Evolutionary conservation across 768 basidiomycete genomes (phyloP), one percentile per base, ranked within the genome.

Genomic region (Lactifluus piperatus): DNA sequence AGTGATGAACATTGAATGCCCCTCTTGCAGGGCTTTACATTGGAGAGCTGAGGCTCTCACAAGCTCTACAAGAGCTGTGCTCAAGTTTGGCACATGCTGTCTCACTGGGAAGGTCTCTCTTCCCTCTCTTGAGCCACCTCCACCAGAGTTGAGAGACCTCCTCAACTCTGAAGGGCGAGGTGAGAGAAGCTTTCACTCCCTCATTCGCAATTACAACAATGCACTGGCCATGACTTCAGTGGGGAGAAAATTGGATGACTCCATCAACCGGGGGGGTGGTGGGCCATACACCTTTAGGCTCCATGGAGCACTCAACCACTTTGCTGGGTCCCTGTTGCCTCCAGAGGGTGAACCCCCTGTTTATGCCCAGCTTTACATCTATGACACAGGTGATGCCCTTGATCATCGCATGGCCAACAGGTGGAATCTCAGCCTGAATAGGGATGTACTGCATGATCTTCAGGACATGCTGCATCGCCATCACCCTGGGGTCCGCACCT

Each of bases 211-310:
- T 78, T 5, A 72, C 62, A 1, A 72, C 75, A 3, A 65, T 68
- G 65, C 83, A 83, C 3, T 64, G 51, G 0, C 66, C 66, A 9
- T 58, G 68, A 20, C 70, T 64, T 46, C 71, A 62, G 3, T 77
- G 69, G 2, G 80, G 74, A 62, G 83, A 83, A 56, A 76, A 77
- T 57, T 79, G 79, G 43, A 84, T 69, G 63, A 84, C 81, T 24
- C 43, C 10, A 7, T 51, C 24, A 37, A 26, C 1, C 3, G 26
- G 5, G 30, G 53, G 2, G 53, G 53, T 16, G 8, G 16, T 16
- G 53, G 43, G 1, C 53, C 53, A 10, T 45, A 34, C n/a, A 18
- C 24, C 1, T 54, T 49, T 9, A 56, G 27, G 37, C 26, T 49
- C 3, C 47, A 56, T 30, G 37, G 55, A 1, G 27, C 48, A 20